These are phyloP conservation scores for Fraxinus nigra DNA, from an alignment of 305 asterid species.

Conservation along the genomic window DNA sequence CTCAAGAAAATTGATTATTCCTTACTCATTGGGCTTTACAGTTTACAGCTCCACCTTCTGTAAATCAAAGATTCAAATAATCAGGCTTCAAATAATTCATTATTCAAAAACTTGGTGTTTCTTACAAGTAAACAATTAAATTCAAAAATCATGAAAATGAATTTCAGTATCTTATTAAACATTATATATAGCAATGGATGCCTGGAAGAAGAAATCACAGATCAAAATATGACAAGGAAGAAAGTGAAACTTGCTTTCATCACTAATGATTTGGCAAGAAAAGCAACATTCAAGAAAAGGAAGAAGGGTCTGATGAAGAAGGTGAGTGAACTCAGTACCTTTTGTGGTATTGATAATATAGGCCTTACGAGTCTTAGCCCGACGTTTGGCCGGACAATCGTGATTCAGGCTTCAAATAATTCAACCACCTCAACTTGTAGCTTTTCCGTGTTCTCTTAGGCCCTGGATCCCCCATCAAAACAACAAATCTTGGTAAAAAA, in stretches of 20 bases:
- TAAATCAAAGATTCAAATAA: too few relatives aligned
- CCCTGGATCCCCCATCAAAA: too few relatives aligned
- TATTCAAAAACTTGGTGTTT: not conserved
- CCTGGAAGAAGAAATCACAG: not conserved
- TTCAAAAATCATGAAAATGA: not conserved
- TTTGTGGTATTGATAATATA: conserved; percentile 74
- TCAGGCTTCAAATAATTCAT: too few relatives aligned
- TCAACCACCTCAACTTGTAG: too few relatives aligned
- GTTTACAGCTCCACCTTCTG: too few relatives aligned
- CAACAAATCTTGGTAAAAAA: too few relatives aligned
- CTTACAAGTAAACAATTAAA: not conserved
- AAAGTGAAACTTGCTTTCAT: conserved; percentile 81
- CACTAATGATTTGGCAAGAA: conserved; percentile 69
- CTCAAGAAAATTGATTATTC: too few relatives aligned
- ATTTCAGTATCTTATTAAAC: too few relatives aligned
- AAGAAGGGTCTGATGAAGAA: conserved; percentile 86
- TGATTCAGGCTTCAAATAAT: conserved; percentile 1
- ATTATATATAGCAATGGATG: not conserved
- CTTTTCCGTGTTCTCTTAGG: too few relatives aligned
- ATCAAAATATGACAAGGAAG: conserved; percentile 56
- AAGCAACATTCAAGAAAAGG: conserved; percentile 78
- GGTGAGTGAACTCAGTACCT: conserved; percentile 78
- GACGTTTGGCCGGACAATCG: conserved; percentile 68
- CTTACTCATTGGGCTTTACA: too few relatives aligned
- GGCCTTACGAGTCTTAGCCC: conserved; percentile 67